Percentiles rank a stretch among this genome's conserved stretches.
Conservation (phyloP, 345 rosid genomes). For the Gossypium thurberi region DNA sequence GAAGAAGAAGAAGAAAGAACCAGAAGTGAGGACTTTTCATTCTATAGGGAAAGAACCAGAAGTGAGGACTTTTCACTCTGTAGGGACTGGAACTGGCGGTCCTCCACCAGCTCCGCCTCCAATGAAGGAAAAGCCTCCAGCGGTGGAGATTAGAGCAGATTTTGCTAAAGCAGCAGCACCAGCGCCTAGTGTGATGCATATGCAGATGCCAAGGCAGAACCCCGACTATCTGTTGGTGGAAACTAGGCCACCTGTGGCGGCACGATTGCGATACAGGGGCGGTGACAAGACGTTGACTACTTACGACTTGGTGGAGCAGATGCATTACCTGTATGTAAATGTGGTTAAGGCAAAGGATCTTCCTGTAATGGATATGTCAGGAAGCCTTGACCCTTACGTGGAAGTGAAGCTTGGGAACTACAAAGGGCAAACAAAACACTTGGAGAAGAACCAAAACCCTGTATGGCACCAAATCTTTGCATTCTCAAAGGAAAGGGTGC, state of each 20-base stretch:
- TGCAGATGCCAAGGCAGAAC: conserved; percentile 61
- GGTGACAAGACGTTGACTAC: conserved; percentile 73
- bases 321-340: conserved; percentile 76
- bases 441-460: conserved; percentile 82
- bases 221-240: conserved; percentile 67
- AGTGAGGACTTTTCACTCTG: conserved; percentile 66
- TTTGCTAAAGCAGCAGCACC: conserved; percentile 43
- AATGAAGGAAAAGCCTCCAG: conserved; percentile 18
- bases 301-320: conserved; percentile 88
- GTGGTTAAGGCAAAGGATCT: conserved; percentile 91
- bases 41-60: conserved; percentile 43
- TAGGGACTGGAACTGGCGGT: conserved; percentile 36
- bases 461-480: conserved; percentile 91
- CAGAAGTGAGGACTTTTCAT: conserved; percentile 56
- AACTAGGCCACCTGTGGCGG: conserved; percentile 81
- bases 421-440: conserved; percentile 67
- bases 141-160: conserved; percentile 42
- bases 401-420: conserved; percentile 95
- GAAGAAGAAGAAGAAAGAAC: conserved; percentile 54
- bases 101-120: conserved; percentile 20
- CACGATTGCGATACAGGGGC: conserved; percentile 50
- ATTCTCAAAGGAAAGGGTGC: conserved; percentile 76
- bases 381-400: conserved; percentile 88
- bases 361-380: conserved; percentile 76
- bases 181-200: conserved; percentile 29